Evolutionary conservation across 73 alveolate species (phyloP), one percentile per base, ranked within the genome.

Genomic region (Paramecium tetraurelia): DNA sequence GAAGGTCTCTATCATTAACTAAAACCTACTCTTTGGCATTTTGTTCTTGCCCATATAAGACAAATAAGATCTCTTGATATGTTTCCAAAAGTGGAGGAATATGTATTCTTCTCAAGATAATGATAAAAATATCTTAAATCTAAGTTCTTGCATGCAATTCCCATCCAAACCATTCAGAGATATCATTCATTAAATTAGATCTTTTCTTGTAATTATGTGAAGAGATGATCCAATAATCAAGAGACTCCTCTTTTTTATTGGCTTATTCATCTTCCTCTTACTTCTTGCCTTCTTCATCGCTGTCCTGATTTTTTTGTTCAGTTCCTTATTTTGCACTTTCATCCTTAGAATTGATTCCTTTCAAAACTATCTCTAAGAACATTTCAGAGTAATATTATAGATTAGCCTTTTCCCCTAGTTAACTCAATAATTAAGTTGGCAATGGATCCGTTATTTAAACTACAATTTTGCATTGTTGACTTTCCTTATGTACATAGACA

Each of bases 81-180:
- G 90, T 41, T 44, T 80, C 90, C 14, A 80, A 44, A 10, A 80
- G 21, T 3, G 90, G 90, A 11, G 90, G 90, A 22, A 80, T 41
- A 48, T 44, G 57, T 80, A 22, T 24, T 46, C 72, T 80, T 48
- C 90, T 80, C 33, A 80, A 43, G 10, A 80, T 41, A 16, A 80
- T 80, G 46, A 80, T 80, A 80, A 80, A 80, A 18, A 80, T 41
- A 44, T 80, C 90, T 80, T 80, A 44, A 43, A 44, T n/a, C 12
- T 41, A 80, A 14, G 90, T 41, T 27, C 90, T 40, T 44, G 90
- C 90, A 80, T 80, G 90, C 14, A 80, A 20, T 35, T 80, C 90
- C 90, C 90, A 80, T 20, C 90, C 90, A 43, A 8, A 18, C 90
- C 90, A 80, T 48, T 80, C 90, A 24, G 90, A 80, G 0, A 44